Conservation (phyloP, 257 asterid species). For the Linderniella brevidens region DNA sequence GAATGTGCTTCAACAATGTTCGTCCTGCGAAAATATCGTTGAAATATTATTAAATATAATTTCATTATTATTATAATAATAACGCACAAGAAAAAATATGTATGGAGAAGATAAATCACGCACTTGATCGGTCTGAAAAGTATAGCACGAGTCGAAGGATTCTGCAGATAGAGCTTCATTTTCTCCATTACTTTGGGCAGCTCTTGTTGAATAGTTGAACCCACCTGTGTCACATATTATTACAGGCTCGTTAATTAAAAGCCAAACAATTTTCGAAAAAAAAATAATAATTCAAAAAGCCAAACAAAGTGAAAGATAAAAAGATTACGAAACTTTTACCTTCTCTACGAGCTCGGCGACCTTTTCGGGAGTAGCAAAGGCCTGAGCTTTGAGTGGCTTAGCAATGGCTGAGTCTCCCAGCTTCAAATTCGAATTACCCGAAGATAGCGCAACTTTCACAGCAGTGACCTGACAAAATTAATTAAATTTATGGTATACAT, state of each 20-base stretch:
- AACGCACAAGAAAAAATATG: constrained; percentile 2
- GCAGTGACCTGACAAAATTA: constrained; percentile 58
- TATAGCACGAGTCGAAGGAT: constrained; percentile 81
- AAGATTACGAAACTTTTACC: constrained; percentile 21
- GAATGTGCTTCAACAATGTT: constrained; percentile 80
- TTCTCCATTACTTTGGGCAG: constrained; percentile 67
- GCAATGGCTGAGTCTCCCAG: constrained; percentile 40
- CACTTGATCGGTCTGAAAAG: constrained; percentile 95
- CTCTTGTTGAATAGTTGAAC: constrained; percentile 59
- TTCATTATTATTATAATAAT: background rate
- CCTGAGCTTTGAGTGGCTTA: constrained; percentile 83
- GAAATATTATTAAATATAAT: too few relatives aligned
- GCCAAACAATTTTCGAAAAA: too few relatives aligned
- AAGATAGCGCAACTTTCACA: constrained; percentile 67
- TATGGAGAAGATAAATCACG: too few relatives aligned
- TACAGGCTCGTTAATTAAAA: too few relatives aligned
- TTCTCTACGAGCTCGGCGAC: constrained; percentile 74
- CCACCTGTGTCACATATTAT: constrained; percentile 46
- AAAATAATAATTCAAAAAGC: too few relatives aligned
- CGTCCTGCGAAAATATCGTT: constrained; percentile 85
- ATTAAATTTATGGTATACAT: too few relatives aligned
- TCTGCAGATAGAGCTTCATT: constrained; percentile 96
- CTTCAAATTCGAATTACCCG: constrained; percentile 45
- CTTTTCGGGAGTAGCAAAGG: constrained; percentile 90
- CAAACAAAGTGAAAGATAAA: background rate